These are phyloP conservation scores for Malus asiatica DNA, from an alignment of 306 rosid species.

Conservation along the genomic window DNA sequence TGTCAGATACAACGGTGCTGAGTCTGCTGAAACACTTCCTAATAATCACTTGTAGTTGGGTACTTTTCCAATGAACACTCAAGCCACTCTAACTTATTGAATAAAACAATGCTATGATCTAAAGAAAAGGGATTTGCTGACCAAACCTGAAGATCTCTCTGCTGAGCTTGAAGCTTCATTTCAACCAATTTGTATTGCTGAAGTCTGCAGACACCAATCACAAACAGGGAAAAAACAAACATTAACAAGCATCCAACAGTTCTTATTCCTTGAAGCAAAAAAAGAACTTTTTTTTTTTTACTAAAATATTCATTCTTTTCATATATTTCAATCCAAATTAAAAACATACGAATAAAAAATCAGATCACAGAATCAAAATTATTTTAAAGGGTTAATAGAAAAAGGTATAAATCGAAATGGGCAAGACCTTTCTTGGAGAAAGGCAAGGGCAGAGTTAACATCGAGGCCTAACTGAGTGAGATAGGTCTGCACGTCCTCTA, in stretches of 20 bases:
- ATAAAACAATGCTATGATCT: not conserved
- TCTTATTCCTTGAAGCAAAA: not conserved
- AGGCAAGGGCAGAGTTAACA: slow-evolving; percentile 60
- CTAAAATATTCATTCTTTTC: not conserved
- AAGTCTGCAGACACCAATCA: slow-evolving; percentile 49
- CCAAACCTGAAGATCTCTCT: slow-evolving; percentile 73
- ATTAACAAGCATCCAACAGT: not conserved
- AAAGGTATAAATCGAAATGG: not conserved
- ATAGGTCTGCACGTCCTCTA: slow-evolving; percentile 78
- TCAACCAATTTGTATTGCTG: slow-evolving; percentile 96
- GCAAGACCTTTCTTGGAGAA: slow-evolving; percentile 58
- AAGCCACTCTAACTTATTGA: not conserved
- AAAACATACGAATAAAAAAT: not conserved
- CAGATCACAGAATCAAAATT: not conserved
- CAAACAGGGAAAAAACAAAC: not conserved
- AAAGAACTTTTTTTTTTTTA: not conserved
- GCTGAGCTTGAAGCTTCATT: slow-evolving; percentile 98
- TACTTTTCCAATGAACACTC: not conserved
- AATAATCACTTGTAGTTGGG: not conserved
- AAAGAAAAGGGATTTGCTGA: not conserved
- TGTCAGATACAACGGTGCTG: not conserved
- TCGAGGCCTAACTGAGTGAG: slow-evolving; percentile 63
- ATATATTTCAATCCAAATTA: not conserved
- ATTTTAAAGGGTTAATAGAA: not conserved
- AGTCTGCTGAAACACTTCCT: not conserved